Evolutionary conservation across 768 basidiomycete species (phyloP).

Genomic region (Boletus reticuloceps): DNA sequence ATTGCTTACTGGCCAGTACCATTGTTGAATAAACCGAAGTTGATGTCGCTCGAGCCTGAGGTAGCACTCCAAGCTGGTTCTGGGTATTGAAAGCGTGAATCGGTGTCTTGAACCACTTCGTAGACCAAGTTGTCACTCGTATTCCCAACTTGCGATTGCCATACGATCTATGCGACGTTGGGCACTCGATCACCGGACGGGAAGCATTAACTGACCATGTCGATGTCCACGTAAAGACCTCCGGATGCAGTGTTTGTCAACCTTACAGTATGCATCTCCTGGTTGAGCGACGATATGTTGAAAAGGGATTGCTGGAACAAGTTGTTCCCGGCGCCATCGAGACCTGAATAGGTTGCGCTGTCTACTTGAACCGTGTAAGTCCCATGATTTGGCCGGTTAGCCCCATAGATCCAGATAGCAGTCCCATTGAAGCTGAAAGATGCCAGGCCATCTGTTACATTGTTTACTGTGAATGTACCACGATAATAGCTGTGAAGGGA

Average conservation of each 20-base stretch:
- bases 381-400: constrained; percentile 48
- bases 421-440: constrained; percentile 50
- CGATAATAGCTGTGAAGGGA: constrained; percentile 32
- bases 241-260: constrained; percentile 35
- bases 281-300: constrained; percentile 29
- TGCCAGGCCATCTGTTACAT: constrained; percentile 30
- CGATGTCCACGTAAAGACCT: constrained; percentile 41
- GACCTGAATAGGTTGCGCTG: constrained; percentile 21
- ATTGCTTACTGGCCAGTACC: constrained; percentile 41
- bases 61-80: constrained; percentile 36
- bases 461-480: constrained; percentile 40
- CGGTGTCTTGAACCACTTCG: constrained; percentile 34
- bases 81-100: constrained; percentile 40
- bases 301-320: constrained; percentile 45
- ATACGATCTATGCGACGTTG: constrained; percentile 20
- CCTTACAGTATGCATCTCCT: constrained; percentile 36
- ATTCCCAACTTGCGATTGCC: constrained; percentile 30
- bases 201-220: constrained; percentile 33
- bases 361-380: constrained; percentile 44
- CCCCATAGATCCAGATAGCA: constrained; percentile 47
- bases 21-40: constrained; percentile 39
- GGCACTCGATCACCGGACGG: not conserved
- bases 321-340: constrained; percentile 28
- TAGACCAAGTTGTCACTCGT: constrained; percentile 7
- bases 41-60: constrained; percentile 19